A percentile compares a stretch with the other conserved stretches of the same genome.
phyloP scores from a whole-genome alignment of 2,329 filamentous ascomycete genomes.

The Penicillium sp. region DNA sequence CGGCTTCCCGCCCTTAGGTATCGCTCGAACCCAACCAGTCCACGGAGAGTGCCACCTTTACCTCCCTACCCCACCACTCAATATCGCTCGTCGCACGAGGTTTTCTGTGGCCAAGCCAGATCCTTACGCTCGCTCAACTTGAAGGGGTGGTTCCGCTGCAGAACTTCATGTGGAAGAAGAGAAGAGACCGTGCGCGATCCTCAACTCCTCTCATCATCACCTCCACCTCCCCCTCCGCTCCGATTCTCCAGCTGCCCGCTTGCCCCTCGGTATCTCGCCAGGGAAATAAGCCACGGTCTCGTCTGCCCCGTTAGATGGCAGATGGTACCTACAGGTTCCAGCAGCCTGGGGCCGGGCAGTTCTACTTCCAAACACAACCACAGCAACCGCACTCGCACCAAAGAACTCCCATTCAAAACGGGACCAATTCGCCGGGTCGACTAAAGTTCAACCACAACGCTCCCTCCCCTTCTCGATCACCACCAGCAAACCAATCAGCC shows the following conservation, averaged over 20 bases:
- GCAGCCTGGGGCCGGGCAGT: constrained; percentile 56
- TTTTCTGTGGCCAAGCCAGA: constrained; percentile 17
- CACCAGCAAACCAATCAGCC: constrained; percentile 46
- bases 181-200: constrained; percentile 48
- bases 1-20: constrained; percentile 27
- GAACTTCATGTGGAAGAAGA: constrained; percentile 53
- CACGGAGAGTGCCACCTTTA: constrained; percentile 2
- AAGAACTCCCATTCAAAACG: constrained; percentile 48
- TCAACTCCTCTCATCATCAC: constrained; percentile 38
- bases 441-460: constrained; percentile 51
- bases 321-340: constrained; percentile 59
- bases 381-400: constrained; percentile 48
- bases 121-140: constrained; percentile 22
- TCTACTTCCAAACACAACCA: constrained; percentile 48
- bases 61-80: constrained; percentile 6
- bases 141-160: constrained; percentile 37
- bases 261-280: constrained; percentile 30
- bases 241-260: constrained; percentile 27
- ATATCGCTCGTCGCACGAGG: constrained; percentile 14
- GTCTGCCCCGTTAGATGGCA: constrained; percentile 56
- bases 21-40: constrained; percentile 24
- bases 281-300: constrained; percentile 44
- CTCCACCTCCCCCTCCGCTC: constrained; percentile 28
- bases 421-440: constrained; percentile 50
- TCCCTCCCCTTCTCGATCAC: constrained; percentile 52